Evolutionary conservation across 306 rosid genomes (phyloP).

Genomic region (Pyrus communis): DNA sequence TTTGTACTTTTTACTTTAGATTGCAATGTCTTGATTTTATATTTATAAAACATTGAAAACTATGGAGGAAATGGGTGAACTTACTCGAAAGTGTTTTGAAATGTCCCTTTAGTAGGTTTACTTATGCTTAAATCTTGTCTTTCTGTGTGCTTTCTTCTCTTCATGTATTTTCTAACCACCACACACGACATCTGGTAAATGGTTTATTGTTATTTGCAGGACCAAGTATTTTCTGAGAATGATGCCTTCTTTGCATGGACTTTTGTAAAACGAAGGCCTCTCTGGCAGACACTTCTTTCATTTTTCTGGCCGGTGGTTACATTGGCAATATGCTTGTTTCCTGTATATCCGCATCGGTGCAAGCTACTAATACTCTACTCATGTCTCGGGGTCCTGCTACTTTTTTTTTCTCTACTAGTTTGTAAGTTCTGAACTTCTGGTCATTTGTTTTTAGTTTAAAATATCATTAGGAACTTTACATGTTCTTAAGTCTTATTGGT

Average conservation of each 20-base stretch:
- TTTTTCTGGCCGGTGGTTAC: conserved; percentile 97
- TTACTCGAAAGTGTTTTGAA: neutral
- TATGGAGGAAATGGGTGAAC: neutral
- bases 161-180: neutral
- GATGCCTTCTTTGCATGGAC: conserved; percentile 99
- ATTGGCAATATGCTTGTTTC: conserved; percentile 95
- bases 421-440: conserved; percentile 47
- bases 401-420: conserved; percentile 68
- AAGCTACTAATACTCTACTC: conserved; percentile 89
- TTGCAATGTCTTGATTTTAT: neutral
- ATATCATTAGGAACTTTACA: neutral
- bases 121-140: neutral
- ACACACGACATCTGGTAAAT: conserved; percentile 20
- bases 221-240: conserved; percentile 79
- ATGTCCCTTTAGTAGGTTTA: neutral
- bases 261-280: conserved; percentile 80
- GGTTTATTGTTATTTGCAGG: conserved; percentile 51
- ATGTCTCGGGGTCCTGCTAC: conserved; percentile 84
- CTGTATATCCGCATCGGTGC: conserved; percentile 95
- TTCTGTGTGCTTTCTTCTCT: neutral
- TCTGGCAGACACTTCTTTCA: conserved; percentile 98
- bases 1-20: neutral
- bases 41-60: neutral
- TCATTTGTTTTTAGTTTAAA: neutral
- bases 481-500: neutral